Evolutionary conservation across 805 yeast genomes (phyloP).

Genomic region (Wickerhamiella kazuoi): DNA sequence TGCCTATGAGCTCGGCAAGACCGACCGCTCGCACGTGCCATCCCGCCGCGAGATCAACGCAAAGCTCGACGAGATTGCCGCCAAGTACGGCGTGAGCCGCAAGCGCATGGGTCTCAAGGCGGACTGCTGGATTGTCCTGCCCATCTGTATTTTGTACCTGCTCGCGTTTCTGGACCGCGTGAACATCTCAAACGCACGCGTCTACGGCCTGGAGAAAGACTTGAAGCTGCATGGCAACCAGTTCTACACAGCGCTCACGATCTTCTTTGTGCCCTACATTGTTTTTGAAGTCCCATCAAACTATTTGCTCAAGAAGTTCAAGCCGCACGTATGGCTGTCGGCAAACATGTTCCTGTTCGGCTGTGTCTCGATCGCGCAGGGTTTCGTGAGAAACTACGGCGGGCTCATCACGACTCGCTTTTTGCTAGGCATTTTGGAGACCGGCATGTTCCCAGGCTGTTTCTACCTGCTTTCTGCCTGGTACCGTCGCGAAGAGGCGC

Average conservation of each 20-base stretch:
- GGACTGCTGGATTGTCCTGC: constrained; percentile 54
- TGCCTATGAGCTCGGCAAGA: background rate
- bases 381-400: constrained; percentile 41
- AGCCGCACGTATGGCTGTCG: constrained; percentile 50
- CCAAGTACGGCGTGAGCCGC: constrained; percentile 34
- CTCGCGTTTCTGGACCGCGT: constrained; percentile 68
- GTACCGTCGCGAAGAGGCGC: constrained; percentile 47
- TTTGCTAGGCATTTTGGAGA: constrained; percentile 48
- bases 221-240: constrained; percentile 38
- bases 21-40: background rate
- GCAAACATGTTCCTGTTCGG: constrained; percentile 46
- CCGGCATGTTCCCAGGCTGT: constrained; percentile 60
- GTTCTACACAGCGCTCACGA: constrained; percentile 45
- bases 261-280: constrained; percentile 57
- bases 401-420: constrained; percentile 45
- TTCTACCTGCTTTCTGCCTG: constrained; percentile 52
- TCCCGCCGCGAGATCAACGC: background rate
- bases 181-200: constrained; percentile 64
- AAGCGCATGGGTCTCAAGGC: constrained; percentile 41
- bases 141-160: constrained; percentile 58
- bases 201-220: constrained; percentile 46
- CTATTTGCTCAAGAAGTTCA: constrained; percentile 36
- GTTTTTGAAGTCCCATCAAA: constrained; percentile 48
- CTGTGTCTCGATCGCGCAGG: constrained; percentile 45
- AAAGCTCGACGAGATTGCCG: constrained; percentile 23